Base-by-base conservation (phyloP, 176 grass and related monocot genomes). In the Zoysia japonica region DNA sequence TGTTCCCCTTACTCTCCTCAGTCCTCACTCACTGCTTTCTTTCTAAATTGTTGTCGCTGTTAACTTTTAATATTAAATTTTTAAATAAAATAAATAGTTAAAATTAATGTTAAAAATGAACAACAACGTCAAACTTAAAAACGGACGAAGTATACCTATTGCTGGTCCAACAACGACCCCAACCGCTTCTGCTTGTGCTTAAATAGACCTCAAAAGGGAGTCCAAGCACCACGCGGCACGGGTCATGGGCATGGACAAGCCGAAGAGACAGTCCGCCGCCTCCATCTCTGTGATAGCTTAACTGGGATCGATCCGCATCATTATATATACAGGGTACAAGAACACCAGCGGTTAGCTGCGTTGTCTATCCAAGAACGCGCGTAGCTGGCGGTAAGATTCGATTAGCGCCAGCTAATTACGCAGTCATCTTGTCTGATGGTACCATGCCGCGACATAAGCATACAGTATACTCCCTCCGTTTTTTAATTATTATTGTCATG, bases 281-380 rank as follows among this genome's bases (percentile, higher is more conserved):
- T 83, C 86, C 86, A 16, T 88, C 74, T 56, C 70, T 67, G 13
- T 74, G 75, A 83, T 80, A 83, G 75, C 86, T 88, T 75, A 40
- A 88, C 86, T 83, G 51, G 73, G 80, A 88, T 83, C 37, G 52
- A 14, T 59, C 11, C 3, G 42, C 68, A 79, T 83, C 61, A 73
- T 42, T 83, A 39, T 38, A 49, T 42, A 39, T 28, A 28, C 28
- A 37, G 65, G 64, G 16, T 53, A 41, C 47, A 42, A 14, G 36
- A 51, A 61, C 57, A 35, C 13, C 71, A 45, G 71, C 55, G 57
- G 35, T 55, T 72, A 39, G 47, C 62, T 40, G 71, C 71, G 11
- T 13, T 74, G 62, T 51, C 15, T 52, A 35, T 37, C 12, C 14
- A 11, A 60, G 37, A 19, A 65, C 68, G 66, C 11, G 42, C 48